These are phyloP conservation scores for Cystofilobasidium bisporidii DNA, from an alignment of 768 basidiomycete genomes.

Conservation along the genomic window DNA sequence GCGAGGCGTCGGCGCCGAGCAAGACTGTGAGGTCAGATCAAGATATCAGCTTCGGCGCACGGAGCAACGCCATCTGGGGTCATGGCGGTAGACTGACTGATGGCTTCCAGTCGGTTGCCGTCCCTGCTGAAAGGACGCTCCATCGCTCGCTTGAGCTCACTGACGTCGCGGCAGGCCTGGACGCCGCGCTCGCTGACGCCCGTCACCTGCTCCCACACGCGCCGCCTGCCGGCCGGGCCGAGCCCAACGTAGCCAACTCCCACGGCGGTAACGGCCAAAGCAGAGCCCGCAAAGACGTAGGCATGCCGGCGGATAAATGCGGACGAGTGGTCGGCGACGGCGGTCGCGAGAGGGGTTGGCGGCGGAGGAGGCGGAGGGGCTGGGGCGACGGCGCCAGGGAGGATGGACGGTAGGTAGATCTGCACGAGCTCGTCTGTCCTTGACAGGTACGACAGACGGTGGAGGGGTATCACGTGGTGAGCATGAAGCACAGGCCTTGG, in stretches of 20 bases:
- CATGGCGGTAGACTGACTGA: constrained; percentile 13
- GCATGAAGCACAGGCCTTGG: too few species aligned
- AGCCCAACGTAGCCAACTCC: neutral
- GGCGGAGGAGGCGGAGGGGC: constrained; percentile 10
- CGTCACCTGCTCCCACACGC: constrained; percentile 5
- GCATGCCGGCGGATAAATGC: constrained; percentile 5
- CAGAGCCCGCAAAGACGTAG: constrained; percentile 5
- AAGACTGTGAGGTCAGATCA: neutral
- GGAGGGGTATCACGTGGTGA: too few species aligned
- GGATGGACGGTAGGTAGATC: constrained; percentile 6
- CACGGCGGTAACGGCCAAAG: constrained; percentile 2
- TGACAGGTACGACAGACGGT: too few species aligned
- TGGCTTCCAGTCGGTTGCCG: constrained; percentile 8
- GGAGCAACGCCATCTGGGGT: too few species aligned
- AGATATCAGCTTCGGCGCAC: neutral
- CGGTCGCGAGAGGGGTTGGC: neutral
- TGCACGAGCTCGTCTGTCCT: constrained; percentile 18
- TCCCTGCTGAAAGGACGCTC: constrained; percentile 10
- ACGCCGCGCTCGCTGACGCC: constrained; percentile 4
- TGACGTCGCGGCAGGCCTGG: neutral
- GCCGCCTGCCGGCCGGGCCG: constrained; percentile 1
- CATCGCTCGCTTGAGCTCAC: constrained; percentile 4
- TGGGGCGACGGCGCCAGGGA: neutral
- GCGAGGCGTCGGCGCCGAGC: constrained; percentile 23
- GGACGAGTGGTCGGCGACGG: constrained; percentile 5